Evolutionary conservation across 495 filamentous ascomycete species (phyloP).

Genomic region (Penicillium odoratum): DNA sequence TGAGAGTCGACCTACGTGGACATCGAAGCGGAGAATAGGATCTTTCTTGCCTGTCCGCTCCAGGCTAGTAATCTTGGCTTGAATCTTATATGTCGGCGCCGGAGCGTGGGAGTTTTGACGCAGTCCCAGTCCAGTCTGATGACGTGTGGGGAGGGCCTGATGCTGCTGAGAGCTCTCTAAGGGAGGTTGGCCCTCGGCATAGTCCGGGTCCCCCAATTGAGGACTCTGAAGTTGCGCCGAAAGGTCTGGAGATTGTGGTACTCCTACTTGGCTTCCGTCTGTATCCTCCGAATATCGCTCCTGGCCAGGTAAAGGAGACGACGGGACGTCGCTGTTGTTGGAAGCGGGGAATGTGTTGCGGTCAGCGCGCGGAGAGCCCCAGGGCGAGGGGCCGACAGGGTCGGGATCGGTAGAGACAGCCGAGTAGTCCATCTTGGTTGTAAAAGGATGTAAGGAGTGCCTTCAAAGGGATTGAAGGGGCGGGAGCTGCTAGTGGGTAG

Average conservation of each 20-base stretch:
- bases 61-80: conserved; percentile 89
- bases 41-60: conserved; percentile 95
- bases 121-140: conserved; percentile 44
- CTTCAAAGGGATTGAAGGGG: conserved; percentile 23
- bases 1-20: conserved; percentile 68
- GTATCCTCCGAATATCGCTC: conserved; percentile 45
- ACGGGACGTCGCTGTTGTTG: conserved; percentile 51
- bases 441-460: conserved; percentile 22
- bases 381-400: conserved; percentile 69
- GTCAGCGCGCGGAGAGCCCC: conserved; percentile 72
- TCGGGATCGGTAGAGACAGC: conserved; percentile 72
- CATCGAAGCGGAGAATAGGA: conserved; percentile 91
- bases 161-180: conserved; percentile 47
- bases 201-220: conserved; percentile 41
- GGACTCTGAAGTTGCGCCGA: conserved; percentile 47
- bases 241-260: conserved; percentile 36
- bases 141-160: conserved; percentile 45
- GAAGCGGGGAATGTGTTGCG: conserved; percentile 54
- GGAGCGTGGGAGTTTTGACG: conserved; percentile 43
- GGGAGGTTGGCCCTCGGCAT: conserved; percentile 36
- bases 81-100: conserved; percentile 73
- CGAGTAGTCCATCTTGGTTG: conserved; percentile 76
- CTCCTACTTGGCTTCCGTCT: conserved; percentile 20
- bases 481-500: conserved; percentile 25
- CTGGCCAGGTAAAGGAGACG: conserved; percentile 52